These are phyloP conservation scores for Knufia petricola DNA, from an alignment of 2,329 filamentous ascomycete species.

Conservation along the genomic window DNA sequence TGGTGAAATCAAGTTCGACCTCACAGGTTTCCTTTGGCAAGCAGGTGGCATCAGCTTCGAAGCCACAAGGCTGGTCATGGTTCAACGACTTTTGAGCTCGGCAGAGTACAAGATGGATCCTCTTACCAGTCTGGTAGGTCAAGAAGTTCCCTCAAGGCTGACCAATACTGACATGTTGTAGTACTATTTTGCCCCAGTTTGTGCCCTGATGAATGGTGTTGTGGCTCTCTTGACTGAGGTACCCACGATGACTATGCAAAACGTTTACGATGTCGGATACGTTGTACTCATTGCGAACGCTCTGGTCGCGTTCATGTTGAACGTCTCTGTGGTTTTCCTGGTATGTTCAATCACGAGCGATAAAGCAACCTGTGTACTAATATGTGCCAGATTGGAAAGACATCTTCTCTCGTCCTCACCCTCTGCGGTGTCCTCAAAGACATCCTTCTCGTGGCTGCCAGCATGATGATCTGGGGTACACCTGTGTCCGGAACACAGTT, in stretches of 20 bases:
- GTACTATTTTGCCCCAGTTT: constrained; percentile 83
- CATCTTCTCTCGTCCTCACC: constrained; percentile 75
- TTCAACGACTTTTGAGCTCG: constrained; percentile 68
- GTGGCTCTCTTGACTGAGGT: constrained; percentile 62
- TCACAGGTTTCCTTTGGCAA: constrained; percentile 52
- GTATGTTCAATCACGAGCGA: constrained; percentile 42
- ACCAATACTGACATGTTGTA: constrained; percentile 50
- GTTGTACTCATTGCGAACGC: constrained; percentile 62
- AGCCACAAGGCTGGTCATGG: constrained; percentile 73
- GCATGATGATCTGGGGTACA: constrained; percentile 69
- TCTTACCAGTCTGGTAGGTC: constrained; percentile 31
- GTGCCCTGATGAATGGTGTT: constrained; percentile 67
- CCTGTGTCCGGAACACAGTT: constrained; percentile 61
- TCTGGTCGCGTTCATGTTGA: constrained; percentile 68
- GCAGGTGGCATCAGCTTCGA: constrained; percentile 69
- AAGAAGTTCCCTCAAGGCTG: not conserved
- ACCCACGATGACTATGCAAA: constrained; percentile 53
- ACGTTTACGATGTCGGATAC: constrained; percentile 57
- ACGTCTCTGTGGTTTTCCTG: constrained; percentile 76
- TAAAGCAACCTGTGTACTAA: not conserved
- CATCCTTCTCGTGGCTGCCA: constrained; percentile 68
- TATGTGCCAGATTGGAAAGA: constrained; percentile 64
- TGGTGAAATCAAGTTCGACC: constrained; percentile 84
- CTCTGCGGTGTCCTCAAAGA: constrained; percentile 81
- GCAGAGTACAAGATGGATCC: constrained; percentile 82